Evolutionary conservation across 345 rosid genomes (phyloP).

Genomic region (Moricandia arvensis): DNA sequence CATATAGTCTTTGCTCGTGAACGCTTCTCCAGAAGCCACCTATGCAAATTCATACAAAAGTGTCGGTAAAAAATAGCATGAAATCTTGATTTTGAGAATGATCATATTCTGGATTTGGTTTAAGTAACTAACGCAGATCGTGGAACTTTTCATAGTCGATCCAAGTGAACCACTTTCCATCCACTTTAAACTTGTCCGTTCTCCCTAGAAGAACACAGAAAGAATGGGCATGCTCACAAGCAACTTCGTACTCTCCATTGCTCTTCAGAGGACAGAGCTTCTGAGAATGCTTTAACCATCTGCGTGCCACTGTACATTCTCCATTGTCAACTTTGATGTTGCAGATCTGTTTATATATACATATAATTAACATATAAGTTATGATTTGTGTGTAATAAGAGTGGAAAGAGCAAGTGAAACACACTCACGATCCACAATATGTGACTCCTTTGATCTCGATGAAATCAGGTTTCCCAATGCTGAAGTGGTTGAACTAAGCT

Average conservation of each 20-base stretch:
- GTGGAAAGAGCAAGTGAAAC: background rate
- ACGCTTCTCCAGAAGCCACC: constrained; percentile 84
- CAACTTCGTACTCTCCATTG: constrained; percentile 82
- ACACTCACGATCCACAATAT: constrained; percentile 85
- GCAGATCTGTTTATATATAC: constrained; percentile 52
- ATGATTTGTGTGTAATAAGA: constrained; percentile 12
- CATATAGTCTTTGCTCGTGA: constrained; percentile 80
- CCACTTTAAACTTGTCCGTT: constrained; percentile 76
- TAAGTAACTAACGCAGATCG: constrained; percentile 60
- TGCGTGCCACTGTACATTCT: constrained; percentile 95
- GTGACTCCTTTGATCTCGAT: constrained; percentile 98
- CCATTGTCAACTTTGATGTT: constrained; percentile 95
- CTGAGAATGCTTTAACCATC: constrained; percentile 95
- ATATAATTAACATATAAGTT: constrained; percentile 13
- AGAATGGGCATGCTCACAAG: constrained; percentile 96
- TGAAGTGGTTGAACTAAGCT: constrained; percentile 80
- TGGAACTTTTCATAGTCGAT: constrained; percentile 98
- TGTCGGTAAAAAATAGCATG: background rate
- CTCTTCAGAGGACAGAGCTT: constrained; percentile 78
- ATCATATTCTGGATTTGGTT: background rate
- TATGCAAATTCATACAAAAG: constrained; percentile 25
- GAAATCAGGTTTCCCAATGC: constrained; percentile 87
- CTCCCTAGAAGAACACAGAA: constrained; percentile 94
- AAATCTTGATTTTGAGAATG: background rate
- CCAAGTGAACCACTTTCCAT: constrained; percentile 93